Conservation (phyloP, 2,329 filamentous ascomycete genomes). For the Dothideomycetes sp. region DNA sequence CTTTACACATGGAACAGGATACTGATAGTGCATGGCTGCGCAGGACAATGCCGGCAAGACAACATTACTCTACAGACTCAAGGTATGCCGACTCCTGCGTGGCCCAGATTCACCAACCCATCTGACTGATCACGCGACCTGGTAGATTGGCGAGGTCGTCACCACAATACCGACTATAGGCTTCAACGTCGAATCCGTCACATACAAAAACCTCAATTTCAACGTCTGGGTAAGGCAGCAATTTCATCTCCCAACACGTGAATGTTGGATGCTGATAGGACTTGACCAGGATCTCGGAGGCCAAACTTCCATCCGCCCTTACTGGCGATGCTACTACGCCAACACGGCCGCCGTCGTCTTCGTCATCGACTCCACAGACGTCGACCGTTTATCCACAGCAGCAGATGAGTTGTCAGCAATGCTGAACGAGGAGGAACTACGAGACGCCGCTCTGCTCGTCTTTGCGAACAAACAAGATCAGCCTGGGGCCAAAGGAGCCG, state of each 20-base stretch:
- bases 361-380: constrained; percentile 96
- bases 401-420: constrained; percentile 88
- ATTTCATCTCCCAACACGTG: too few species aligned
- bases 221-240: constrained; percentile 78
- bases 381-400: constrained; percentile 85
- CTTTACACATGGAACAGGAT: constrained; percentile 4
- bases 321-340: constrained; percentile 99
- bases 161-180: constrained; percentile 98
- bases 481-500: constrained; percentile 89
- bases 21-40: constrained; percentile 8
- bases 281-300: constrained; percentile 69
- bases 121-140: neutral
- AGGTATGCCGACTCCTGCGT: constrained; percentile 44
- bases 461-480: constrained; percentile 99
- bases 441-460: constrained; percentile 82
- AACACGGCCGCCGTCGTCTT: constrained; percentile 98
- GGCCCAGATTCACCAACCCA: neutral
- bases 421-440: constrained; percentile 93
- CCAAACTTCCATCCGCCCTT: constrained; percentile 96
- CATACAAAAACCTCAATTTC: constrained; percentile 96
- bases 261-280: constrained; percentile 4
- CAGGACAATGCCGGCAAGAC: constrained; percentile 99
- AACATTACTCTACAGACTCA: constrained; percentile 87
- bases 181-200: constrained; percentile 98
- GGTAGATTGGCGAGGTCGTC: constrained; percentile 91